Conservation (phyloP, 1,284 basidiomycete genomes). For the Ganoderma resinaceum region DNA sequence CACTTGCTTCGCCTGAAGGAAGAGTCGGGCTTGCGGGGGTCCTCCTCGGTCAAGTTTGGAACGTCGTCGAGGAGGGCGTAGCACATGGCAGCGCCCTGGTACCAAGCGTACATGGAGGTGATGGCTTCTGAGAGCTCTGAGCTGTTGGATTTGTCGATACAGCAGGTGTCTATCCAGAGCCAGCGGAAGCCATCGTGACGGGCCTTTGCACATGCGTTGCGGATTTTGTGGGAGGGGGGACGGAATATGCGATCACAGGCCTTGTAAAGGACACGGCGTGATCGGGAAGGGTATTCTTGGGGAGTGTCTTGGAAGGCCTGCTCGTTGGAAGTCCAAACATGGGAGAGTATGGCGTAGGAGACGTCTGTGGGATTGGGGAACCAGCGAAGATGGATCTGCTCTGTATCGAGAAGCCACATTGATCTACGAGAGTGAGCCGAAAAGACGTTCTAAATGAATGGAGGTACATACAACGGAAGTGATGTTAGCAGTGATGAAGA, state of each 20-base stretch:
- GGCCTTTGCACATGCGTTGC: conserved; percentile 19
- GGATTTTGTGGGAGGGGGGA: conserved; percentile 20
- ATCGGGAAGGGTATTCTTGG: not conserved
- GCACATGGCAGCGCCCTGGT: conserved; percentile 25
- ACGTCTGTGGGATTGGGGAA: conserved; percentile 15
- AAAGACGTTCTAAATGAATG: not conserved
- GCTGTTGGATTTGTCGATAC: conserved; percentile 30
- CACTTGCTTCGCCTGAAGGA: conserved; percentile 23
- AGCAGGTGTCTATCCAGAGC: conserved; percentile 28
- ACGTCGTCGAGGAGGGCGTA: conserved; percentile 30
- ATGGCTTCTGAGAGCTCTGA: conserved; percentile 29
- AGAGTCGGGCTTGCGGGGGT: conserved; percentile 11
- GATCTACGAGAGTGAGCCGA: not conserved
- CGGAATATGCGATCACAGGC: conserved; percentile 11
- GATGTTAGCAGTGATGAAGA: not conserved
- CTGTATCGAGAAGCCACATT: conserved; percentile 29
- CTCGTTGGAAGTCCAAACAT: conserved; percentile 24
- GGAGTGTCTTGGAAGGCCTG: conserved; percentile 22
- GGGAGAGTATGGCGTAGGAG: conserved; percentile 30
- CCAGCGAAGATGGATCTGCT: conserved; percentile 16
- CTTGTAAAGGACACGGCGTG: conserved; percentile 9
- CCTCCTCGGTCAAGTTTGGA: conserved; percentile 7
- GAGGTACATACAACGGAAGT: not conserved
- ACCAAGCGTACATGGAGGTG: conserved; percentile 29
- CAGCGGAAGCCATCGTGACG: conserved; percentile 21